phyloP scores from a whole-genome alignment of 2,329 filamentous ascomycete genomes.

The Chrysoporthe austroafricana region DNA sequence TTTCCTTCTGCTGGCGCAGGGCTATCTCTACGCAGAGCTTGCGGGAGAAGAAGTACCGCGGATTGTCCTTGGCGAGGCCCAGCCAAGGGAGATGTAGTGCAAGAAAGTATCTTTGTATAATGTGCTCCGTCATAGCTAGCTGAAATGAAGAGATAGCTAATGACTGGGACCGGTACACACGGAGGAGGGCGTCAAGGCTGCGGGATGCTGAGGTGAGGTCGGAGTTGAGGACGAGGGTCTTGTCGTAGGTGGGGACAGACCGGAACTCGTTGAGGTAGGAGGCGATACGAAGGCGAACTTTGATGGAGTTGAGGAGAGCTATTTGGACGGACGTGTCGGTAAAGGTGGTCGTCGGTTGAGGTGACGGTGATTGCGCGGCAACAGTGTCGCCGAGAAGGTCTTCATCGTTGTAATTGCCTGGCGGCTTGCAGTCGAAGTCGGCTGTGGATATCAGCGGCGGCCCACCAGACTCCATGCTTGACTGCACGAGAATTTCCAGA shows the following conservation, averaged over 20 bases:
- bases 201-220: conserved; percentile 48
- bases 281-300: conserved; percentile 49
- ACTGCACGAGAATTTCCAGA: conserved; percentile 50
- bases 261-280: conserved; percentile 53
- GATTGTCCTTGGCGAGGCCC: conserved; percentile 48
- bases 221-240: conserved; percentile 50
- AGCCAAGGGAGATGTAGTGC: conserved; percentile 59
- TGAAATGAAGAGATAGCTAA: conserved; percentile 48
- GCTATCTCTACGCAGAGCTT: conserved; percentile 45
- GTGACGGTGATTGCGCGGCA: conserved; percentile 32
- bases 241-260: conserved; percentile 48
- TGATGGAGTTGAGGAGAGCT: conserved; percentile 48
- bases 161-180: conserved; percentile 41
- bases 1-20: conserved; percentile 36
- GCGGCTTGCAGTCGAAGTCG: conserved; percentile 54
- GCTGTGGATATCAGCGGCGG: conserved; percentile 47
- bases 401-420: conserved; percentile 55
- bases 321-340: conserved; percentile 58
- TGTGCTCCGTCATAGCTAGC: conserved; percentile 46
- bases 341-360: conserved; percentile 37
- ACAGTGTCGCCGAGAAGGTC: conserved; percentile 38
- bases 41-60: conserved; percentile 53
- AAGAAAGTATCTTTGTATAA: conserved; percentile 54
- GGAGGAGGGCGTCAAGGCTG: conserved; percentile 37
- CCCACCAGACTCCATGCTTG: conserved; percentile 50